phyloP scores from a whole-genome alignment of 176 grass and related monocot species.

The Ampelocalamus luodianensis region DNA sequence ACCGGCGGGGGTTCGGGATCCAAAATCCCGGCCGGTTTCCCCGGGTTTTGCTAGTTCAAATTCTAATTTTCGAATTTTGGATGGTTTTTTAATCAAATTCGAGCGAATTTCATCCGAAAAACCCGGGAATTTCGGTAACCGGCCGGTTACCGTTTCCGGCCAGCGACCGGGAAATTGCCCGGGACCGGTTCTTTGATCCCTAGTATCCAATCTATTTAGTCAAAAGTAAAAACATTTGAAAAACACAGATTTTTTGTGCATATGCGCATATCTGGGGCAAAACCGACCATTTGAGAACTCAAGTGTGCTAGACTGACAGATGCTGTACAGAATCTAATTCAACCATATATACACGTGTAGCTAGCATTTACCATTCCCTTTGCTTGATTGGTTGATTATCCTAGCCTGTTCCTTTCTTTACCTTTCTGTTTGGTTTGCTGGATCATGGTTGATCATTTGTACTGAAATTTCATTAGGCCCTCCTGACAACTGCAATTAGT shows the following conservation, averaged over 20 bases:
- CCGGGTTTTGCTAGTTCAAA: too few species aligned
- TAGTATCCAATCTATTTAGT: too few species aligned
- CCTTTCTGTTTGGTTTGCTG: slow-evolving; percentile 1
- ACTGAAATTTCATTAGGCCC: not conserved
- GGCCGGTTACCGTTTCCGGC: too few species aligned
- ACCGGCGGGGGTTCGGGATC: too few species aligned
- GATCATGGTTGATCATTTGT: slow-evolving; percentile 14
- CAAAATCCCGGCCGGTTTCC: too few species aligned
- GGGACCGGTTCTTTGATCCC: too few species aligned
- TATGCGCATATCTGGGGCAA: not conserved
- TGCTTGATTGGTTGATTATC: slow-evolving; percentile 21
- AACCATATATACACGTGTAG: not conserved
- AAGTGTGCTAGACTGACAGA: not conserved
- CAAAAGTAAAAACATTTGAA: slow-evolving; percentile 8
- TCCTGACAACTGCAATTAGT: not conserved
- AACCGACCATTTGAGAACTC: not conserved
- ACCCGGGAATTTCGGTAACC: too few species aligned
- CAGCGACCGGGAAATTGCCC: too few species aligned
- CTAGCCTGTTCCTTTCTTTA: slow-evolving; percentile 4
- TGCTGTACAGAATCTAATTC: not conserved
- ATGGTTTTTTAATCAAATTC: too few species aligned
- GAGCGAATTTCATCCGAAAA: too few species aligned
- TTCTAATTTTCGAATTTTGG: too few species aligned
- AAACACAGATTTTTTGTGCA: not conserved
- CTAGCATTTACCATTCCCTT: slow-evolving; percentile 11